Evolutionary conservation across 1,284 basidiomycete genomes (phyloP).

Genomic region (Marasmius fiardii): DNA sequence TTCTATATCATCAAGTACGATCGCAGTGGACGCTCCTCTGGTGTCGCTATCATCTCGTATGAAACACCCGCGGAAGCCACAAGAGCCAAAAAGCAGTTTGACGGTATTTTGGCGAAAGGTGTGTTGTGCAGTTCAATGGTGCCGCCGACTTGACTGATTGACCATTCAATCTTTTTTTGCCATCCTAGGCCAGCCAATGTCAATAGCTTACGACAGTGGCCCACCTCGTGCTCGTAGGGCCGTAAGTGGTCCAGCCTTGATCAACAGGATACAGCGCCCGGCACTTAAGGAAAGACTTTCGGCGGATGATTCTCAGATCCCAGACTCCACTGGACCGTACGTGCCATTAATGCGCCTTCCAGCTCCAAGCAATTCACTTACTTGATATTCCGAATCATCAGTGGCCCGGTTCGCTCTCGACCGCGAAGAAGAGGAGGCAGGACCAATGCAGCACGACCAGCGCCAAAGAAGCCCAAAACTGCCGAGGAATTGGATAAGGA

Average conservation of each 20-base stretch:
- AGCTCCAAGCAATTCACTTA: not conserved
- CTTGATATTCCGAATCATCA: conserved; percentile 5
- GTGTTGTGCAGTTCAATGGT: conserved; percentile 11
- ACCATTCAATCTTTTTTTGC: conserved; percentile 10
- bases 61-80: conserved; percentile 78
- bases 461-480: conserved; percentile 60
- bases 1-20: conserved; percentile 75
- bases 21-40: conserved; percentile 90
- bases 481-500: conserved; percentile 88
- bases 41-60: conserved; percentile 81
- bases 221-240: conserved; percentile 40
- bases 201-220: conserved; percentile 61
- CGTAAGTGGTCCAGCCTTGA: conserved; percentile 50
- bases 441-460: conserved; percentile 18
- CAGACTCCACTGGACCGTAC: conserved; percentile 28
- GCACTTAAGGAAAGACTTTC: conserved; percentile 58
- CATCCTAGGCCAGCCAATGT: conserved; percentile 74
- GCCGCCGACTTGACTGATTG: not conserved
- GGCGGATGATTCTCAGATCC: conserved; percentile 32
- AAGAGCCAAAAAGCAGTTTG: conserved; percentile 81
- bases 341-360: conserved; percentile 16
- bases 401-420: conserved; percentile 37
- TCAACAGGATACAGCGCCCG: conserved; percentile 64
- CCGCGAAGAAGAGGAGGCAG: conserved; percentile 8
- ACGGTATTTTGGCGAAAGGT: conserved; percentile 93